These are phyloP conservation scores for Hortiboletus flavorubellus DNA, from an alignment of 768 basidiomycete species.

Conservation along the genomic window DNA sequence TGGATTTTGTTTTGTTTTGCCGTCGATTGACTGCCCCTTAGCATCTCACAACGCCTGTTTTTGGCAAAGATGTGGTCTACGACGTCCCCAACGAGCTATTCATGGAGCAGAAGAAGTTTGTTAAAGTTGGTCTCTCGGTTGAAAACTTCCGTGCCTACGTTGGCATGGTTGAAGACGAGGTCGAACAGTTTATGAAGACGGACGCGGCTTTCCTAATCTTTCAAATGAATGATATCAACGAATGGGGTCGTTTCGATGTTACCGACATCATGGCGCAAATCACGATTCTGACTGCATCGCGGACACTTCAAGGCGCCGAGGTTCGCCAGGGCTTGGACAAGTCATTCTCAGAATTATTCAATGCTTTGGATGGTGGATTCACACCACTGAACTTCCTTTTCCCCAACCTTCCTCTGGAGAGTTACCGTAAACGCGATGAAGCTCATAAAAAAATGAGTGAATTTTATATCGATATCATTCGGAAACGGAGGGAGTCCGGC, in stretches of 20 bases:
- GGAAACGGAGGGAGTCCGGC: constrained; percentile 55
- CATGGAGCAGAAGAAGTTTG: constrained; percentile 99
- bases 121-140: constrained; percentile 91
- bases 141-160: constrained; percentile 89
- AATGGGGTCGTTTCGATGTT: constrained; percentile 78
- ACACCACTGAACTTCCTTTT: constrained; percentile 95
- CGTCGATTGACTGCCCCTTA: constrained; percentile 28
- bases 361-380: constrained; percentile 93
- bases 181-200: constrained; percentile 63
- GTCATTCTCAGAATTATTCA: constrained; percentile 78
- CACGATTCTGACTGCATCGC: constrained; percentile 90
- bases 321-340: constrained; percentile 78
- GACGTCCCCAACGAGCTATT: constrained; percentile 94
- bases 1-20: not conserved
- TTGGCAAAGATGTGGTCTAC: constrained; percentile 97
- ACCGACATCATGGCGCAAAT: constrained; percentile 78
- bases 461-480: constrained; percentile 87
- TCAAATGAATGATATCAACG: constrained; percentile 63
- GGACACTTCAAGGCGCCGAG: constrained; percentile 92
- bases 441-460: constrained; percentile 93
- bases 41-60: constrained; percentile 92
- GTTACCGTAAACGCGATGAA: constrained; percentile 82
- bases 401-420: constrained; percentile 87
- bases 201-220: constrained; percentile 62
- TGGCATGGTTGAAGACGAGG: constrained; percentile 75